Base-by-base conservation (phyloP, 371 early-diverging fungal species). In the Furculomyces boomerangus region DNA sequence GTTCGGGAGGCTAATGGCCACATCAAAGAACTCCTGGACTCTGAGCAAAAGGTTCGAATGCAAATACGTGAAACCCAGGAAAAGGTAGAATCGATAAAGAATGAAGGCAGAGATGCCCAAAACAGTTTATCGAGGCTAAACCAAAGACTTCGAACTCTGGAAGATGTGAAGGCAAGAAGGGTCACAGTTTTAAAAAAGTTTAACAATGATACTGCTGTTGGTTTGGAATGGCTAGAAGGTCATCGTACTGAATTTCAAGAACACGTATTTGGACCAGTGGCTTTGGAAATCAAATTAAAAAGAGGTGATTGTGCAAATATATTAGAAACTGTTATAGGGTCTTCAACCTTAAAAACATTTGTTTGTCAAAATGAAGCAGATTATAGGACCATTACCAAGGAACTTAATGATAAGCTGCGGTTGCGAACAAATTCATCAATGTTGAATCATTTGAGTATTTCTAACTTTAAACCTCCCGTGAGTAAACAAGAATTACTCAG, bases 361-460 rank as follows among this genome's bases (percentile, higher is more conserved):
- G 78, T 92, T 0, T 79, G 81, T 50, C 84, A 86, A 63, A 70
- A 71, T 18, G 60, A 80, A 52, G 75, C 73, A 32, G 95, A 94
- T 64, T 94, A 92, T 66, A 44, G 72, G 3, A 44, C 57, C 2
- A 71, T 93, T 29, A 77, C 80, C 0, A 54, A 65, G 3, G 74
- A 79, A 57, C 54, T 80, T 8, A 66, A 80, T 51, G 87, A 88
- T 60, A 59, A 62, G 20, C 58, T 58, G 56, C 64, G 61, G 10
- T 65, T 77, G 56, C 73, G 83, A 29, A 64, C 86, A 1, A 77
- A 77, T 41, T 74, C 79, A 24, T 71, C 74, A n/a, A 72, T 43
- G 62, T 51, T 37, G 43, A 65, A 3, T 37, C 55, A 45, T 30
- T 30, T 47, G n/a, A 47, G 25, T 14, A 48, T 74, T 7, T 56